Evolutionary conservation across 2,329 filamentous ascomycete genomes (phyloP), one percentile per base, ranked within the genome.

Genomic region (Penicillium corylophilum): DNA sequence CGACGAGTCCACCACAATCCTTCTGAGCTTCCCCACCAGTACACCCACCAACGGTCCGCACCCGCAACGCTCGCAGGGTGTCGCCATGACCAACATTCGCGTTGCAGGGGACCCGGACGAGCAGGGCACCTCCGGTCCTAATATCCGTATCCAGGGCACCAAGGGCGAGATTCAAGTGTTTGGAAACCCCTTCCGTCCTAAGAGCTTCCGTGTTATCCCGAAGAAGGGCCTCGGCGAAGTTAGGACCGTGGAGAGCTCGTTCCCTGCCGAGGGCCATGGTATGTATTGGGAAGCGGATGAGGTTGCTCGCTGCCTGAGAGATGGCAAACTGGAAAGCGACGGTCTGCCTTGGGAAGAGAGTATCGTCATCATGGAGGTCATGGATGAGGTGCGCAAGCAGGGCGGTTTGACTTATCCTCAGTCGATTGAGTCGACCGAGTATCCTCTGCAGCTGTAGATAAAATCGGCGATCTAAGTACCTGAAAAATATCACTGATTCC

Each of bases 201-300:
- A 78, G 20, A 77, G 80, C 60, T 90, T 86, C 70, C 81, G 77
- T 48, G 71, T 92, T 46, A 79, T 92, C 60, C 79, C 77, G 58
- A 78, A 77, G 44, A 70, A 72, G 50, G 68, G 69, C 24, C 77
- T 76, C 44, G 72, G 76, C 38, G 79, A 82, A 61, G 59, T 71
- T 5, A 61, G 63, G 43, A 67, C 75, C 36, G 66, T 73, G 60
- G 69, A 71, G 40, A 65, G 61, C 47, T 62, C 66, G 12, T 74
- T 81, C 51, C 82, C 83, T 24, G 80, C 77, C 13, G 73, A 77
- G 61, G 90, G 89, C 10, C 86, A 90, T 58, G 90, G 90, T 44
- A 94, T 95, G 89, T 94, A 90, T 74, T 93, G 87, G 87, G 88
- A 92, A 70, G 89, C 89, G 1, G 89, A 92, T 68, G 89, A 90